These are phyloP conservation scores for Fusarium sterilihyphosum DNA, from an alignment of 2,329 filamentous ascomycete species.

Conservation along the genomic window DNA sequence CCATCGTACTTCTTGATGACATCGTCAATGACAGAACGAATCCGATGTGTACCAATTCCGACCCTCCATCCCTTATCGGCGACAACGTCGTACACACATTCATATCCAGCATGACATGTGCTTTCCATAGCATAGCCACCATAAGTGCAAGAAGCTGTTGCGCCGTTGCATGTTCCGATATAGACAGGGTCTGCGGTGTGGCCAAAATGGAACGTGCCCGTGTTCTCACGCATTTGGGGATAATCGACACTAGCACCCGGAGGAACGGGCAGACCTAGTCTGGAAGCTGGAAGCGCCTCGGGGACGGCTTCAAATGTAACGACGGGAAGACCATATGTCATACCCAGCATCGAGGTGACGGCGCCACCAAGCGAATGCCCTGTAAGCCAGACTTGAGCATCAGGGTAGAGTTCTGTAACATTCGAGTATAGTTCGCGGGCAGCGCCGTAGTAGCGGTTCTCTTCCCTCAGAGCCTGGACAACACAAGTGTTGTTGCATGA, in stretches of 20 bases:
- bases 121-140: slow-evolving; percentile 95
- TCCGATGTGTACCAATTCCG: slow-evolving; percentile 90
- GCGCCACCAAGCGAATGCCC: slow-evolving; percentile 94
- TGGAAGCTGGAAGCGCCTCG: slow-evolving; percentile 85
- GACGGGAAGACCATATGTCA: slow-evolving; percentile 91
- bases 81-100: slow-evolving; percentile 94
- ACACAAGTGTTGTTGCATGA: slow-evolving; percentile 95
- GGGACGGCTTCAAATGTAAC: slow-evolving; percentile 94
- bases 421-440: slow-evolving; percentile 92
- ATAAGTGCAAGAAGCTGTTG: slow-evolving; percentile 87
- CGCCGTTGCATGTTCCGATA: slow-evolving; percentile 92
- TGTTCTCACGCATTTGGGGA: slow-evolving; percentile 76
- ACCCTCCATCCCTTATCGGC: slow-evolving; percentile 92
- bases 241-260: slow-evolving; percentile 78
- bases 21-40: slow-evolving; percentile 86
- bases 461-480: slow-evolving; percentile 75
- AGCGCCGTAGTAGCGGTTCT: slow-evolving; percentile 92
- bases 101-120: slow-evolving; percentile 86
- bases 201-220: slow-evolving; percentile 89
- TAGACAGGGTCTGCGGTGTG: slow-evolving; percentile 96
- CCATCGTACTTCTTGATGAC: slow-evolving; percentile 85
- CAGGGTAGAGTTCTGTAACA: slow-evolving; percentile 87
- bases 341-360: slow-evolving; percentile 84
- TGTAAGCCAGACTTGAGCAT: slow-evolving; percentile 86
- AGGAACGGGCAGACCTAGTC: slow-evolving; percentile 86